Evolutionary conservation across 2,329 filamentous ascomycete species (phyloP).

Genomic region (Colletotrichum tabaci): DNA sequence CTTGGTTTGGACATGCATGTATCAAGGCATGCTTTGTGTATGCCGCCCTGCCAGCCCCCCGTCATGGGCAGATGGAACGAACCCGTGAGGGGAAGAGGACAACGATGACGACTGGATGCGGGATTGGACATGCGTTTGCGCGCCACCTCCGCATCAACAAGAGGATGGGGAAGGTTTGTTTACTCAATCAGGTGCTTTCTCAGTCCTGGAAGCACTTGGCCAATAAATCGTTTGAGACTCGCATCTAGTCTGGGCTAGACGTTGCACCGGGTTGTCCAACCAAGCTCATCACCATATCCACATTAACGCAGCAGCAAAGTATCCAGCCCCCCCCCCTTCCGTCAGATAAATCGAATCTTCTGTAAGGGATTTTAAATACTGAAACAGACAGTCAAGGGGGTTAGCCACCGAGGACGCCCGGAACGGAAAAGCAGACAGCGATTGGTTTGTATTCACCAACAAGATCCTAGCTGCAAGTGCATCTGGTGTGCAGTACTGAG

Average conservation of each 20-base stretch:
- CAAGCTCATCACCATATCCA: too few species aligned
- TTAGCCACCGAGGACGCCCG: not conserved
- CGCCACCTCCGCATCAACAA: too few species aligned
- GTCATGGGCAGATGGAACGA: not conserved
- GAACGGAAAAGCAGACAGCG: not conserved
- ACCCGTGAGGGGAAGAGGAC: not conserved
- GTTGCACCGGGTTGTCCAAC: not conserved
- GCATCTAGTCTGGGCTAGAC: not conserved
- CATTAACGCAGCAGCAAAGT: not conserved
- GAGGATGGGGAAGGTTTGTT: not conserved
- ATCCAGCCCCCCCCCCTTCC: not conserved
- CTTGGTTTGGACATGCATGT: not conserved
- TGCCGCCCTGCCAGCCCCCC: not conserved
- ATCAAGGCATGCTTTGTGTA: constrained; percentile 10
- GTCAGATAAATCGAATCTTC: too few species aligned
- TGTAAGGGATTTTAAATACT: not conserved
- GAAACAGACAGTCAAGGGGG: not conserved
- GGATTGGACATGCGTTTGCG: not conserved
- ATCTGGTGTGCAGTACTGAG: not conserved
- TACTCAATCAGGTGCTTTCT: not conserved
- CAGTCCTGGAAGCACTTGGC: not conserved
- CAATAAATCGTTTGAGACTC: not conserved
- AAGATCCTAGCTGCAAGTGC: not conserved
- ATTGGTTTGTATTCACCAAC: not conserved
- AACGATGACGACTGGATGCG: not conserved